A percentile compares a stretch with the other conserved stretches of the same genome.
Evolutionary conservation across 441 rosid genomes (phyloP).

Genomic region (Daphne laureola): DNA sequence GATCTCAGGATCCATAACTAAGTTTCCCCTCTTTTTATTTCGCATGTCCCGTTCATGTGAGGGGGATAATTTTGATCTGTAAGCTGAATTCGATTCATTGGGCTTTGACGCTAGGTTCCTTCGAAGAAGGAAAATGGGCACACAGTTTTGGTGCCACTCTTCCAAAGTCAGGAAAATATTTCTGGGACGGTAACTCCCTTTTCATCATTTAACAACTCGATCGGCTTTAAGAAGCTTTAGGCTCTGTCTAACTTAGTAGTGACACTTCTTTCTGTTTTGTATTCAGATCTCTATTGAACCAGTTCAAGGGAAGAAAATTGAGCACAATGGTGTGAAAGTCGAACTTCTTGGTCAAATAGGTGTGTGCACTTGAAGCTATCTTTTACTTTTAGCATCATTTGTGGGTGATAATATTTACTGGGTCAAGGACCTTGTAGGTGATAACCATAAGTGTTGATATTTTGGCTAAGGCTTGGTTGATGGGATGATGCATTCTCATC

Average conservation of each 20-base stretch:
- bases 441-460: no score
- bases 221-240: neutral
- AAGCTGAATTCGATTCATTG: neutral
- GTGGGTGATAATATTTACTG: neutral
- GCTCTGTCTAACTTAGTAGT: neutral
- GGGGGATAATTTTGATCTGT: neutral
- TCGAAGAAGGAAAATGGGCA: conserved; percentile 95
- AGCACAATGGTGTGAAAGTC: conserved; percentile 88
- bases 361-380: conserved; percentile 21
- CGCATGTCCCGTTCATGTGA: neutral
- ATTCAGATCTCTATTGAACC: conserved; percentile 74
- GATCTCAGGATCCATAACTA: no score
- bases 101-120: conserved; percentile 47
- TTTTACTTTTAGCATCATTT: neutral
- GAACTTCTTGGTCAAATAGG: conserved; percentile 99
- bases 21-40: neutral
- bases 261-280: conserved; percentile 9
- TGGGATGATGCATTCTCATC: no score
- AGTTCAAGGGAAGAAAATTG: conserved; percentile 85
- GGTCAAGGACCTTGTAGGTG: no score
- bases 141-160: conserved; percentile 71
- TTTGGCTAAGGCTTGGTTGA: no score
- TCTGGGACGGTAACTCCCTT: conserved; percentile 60
- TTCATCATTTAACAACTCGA: neutral
- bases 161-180: conserved; percentile 93